Percentiles rank a stretch among this genome's conserved stretches.
These are phyloP conservation scores for Chlorociboria aeruginascens DNA, from an alignment of 495 filamentous ascomycete species.

Conservation along the genomic window DNA sequence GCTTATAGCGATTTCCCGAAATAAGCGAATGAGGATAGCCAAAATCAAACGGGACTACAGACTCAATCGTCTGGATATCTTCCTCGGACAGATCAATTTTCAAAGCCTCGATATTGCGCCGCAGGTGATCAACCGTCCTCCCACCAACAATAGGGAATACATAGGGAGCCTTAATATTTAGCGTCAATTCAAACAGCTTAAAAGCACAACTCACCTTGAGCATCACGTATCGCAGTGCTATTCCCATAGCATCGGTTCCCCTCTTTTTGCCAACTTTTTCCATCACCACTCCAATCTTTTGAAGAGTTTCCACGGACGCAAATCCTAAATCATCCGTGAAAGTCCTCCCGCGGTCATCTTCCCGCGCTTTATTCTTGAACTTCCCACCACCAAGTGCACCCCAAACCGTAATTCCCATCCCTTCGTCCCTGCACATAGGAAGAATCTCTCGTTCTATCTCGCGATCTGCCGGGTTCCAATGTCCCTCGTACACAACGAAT, in stretches of 20 bases:
- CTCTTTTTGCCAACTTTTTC: too few species aligned
- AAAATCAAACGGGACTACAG: constrained; percentile 43
- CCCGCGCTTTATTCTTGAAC: constrained; percentile 38
- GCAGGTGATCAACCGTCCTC: constrained; percentile 43
- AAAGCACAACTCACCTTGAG: too few species aligned
- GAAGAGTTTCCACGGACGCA: too few species aligned
- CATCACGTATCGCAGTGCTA: too few species aligned
- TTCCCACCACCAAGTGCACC: constrained; percentile 46
- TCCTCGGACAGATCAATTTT: constrained; percentile 39
- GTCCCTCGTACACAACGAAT: constrained; percentile 56
- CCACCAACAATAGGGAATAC: constrained; percentile 65
- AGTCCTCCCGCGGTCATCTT: constrained; percentile 8
- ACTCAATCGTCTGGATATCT: constrained; percentile 53
- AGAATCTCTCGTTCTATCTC: constrained; percentile 62
- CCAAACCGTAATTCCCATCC: constrained; percentile 58
- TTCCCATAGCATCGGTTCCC: too few species aligned
- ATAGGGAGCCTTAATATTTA: constrained; percentile 44
- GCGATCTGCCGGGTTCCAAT: constrained; percentile 43
- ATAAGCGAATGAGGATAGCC: constrained; percentile 38
- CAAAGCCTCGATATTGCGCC: constrained; percentile 54
- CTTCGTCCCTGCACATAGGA: constrained; percentile 49
- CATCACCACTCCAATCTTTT: too few species aligned
- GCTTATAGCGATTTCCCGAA: too few species aligned
- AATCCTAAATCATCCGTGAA: too few species aligned
- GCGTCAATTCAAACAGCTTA: too few species aligned